phyloP scores from a whole-genome alignment of 345 rosid species.

The Boechera divaricarpa region DNA sequence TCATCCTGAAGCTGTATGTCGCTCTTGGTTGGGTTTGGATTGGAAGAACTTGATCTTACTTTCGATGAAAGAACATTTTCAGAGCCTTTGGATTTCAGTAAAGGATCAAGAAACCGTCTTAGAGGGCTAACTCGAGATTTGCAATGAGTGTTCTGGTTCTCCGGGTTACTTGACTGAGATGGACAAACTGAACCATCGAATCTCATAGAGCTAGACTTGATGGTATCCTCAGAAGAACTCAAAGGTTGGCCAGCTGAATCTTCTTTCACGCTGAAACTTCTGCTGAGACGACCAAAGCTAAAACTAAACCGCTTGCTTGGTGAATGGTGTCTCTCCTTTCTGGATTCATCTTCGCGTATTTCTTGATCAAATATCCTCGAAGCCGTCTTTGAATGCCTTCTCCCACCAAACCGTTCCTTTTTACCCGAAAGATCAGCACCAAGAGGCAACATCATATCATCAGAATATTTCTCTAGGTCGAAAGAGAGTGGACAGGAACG shows the following conservation, averaged over 20 bases:
- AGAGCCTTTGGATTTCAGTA: constrained; percentile 61
- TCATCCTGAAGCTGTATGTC: constrained; percentile 31
- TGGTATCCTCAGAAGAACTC: constrained; percentile 53
- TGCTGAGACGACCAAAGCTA: constrained; percentile 70
- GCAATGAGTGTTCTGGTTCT: constrained; percentile 44
- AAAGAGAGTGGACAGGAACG: constrained; percentile 60
- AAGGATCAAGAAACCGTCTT: constrained; percentile 72
- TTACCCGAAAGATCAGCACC: constrained; percentile 46
- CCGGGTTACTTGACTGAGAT: constrained; percentile 48
- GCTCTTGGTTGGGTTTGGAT: constrained; percentile 34
- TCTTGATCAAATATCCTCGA: constrained; percentile 54
- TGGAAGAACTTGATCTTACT: constrained; percentile 48
- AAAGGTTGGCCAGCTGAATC: constrained; percentile 54
- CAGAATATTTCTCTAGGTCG: constrained; percentile 42
- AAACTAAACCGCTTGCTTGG: constrained; percentile 80
- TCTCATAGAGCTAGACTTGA: constrained; percentile 62
- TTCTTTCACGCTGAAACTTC: constrained; percentile 83
- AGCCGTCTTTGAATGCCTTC: constrained; percentile 42
- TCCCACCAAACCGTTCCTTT: constrained; percentile 45
- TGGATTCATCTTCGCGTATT: constrained; percentile 43
- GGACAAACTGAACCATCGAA: constrained; percentile 47
- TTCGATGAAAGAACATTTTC: constrained; percentile 51
- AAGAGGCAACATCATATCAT: constrained; percentile 41
- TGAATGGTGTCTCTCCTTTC: constrained; percentile 58
- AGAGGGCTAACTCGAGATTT: constrained; percentile 77